phyloP scores from a whole-genome alignment of 768 basidiomycete species.

The Boletus fagicola region DNA sequence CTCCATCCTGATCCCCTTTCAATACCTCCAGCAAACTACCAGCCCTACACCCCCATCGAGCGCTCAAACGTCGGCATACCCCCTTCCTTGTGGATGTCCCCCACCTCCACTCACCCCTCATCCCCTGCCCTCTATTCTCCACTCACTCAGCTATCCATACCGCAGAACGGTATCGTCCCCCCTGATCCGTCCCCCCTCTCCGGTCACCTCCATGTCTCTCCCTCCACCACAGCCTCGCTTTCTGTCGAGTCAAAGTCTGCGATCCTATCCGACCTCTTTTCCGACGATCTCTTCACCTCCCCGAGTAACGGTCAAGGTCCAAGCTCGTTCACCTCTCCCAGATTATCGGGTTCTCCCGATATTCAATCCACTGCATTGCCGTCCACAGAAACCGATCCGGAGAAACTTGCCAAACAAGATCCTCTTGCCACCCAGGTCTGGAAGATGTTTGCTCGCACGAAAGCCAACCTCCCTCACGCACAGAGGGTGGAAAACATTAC shows the following conservation, averaged over 20 bases:
- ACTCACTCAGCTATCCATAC: conserved; percentile 38
- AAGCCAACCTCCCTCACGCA: conserved; percentile 85
- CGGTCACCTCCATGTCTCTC: conserved; percentile 36
- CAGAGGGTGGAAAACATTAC: conserved; percentile 98
- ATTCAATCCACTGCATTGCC: conserved; percentile 46
- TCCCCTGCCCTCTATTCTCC: conserved; percentile 42
- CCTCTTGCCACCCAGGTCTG: conserved; percentile 95
- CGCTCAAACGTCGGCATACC: conserved; percentile 56
- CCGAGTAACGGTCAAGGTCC: conserved; percentile 34
- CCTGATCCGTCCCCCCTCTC: conserved; percentile 37
- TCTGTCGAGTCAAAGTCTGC: conserved; percentile 55
- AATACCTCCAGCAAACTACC: conserved; percentile 21
- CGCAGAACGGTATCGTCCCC: conserved; percentile 31
- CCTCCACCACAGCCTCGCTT: conserved; percentile 45
- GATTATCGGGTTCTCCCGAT: conserved; percentile 67
- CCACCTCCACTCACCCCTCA: conserved; percentile 49
- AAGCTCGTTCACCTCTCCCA: conserved; percentile 63
- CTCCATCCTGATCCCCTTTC: conserved; percentile 22
- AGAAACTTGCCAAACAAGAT: conserved; percentile 74
- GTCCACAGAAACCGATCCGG: conserved; percentile 52
- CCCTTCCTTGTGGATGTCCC: conserved; percentile 85
- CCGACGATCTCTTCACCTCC: conserved; percentile 59
- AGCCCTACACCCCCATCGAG: conserved; percentile 39
- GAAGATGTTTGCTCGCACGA: conserved; percentile 92
- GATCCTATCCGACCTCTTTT: conserved; percentile 67